Evolutionary conservation across 176 grass and related monocot genomes (phyloP).

Genomic region (Elaeis guineensis): DNA sequence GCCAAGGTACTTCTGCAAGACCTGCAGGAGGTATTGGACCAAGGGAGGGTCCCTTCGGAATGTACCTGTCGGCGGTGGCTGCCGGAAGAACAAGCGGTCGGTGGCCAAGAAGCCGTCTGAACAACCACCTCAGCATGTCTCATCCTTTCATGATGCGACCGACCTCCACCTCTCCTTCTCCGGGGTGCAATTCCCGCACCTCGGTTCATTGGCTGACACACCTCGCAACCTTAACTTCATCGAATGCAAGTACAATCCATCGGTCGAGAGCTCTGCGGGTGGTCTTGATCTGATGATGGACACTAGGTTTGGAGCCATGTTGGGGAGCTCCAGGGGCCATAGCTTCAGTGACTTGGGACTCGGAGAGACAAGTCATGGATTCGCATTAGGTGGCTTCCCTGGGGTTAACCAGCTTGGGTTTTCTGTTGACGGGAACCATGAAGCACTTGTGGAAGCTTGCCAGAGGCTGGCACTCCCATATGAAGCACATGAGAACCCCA

Average conservation of each 20-base stretch:
- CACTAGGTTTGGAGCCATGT: not conserved
- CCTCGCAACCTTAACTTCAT: not conserved
- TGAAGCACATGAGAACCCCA: constrained; percentile 11
- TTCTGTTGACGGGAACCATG: not conserved
- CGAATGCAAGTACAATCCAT: constrained; percentile 3
- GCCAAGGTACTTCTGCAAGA: constrained; percentile 98
- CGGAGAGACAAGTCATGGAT: not conserved
- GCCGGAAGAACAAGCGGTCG: constrained; percentile 90
- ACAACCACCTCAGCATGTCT: not conserved
- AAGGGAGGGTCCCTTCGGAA: constrained; percentile 89
- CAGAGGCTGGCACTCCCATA: constrained; percentile 24
- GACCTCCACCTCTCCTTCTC: constrained; percentile 57
- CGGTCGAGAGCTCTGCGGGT: not conserved
- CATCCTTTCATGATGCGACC: constrained; percentile 3
- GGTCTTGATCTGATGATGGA: not conserved
- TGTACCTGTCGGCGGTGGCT: constrained; percentile 78
- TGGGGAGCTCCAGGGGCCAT: not conserved
- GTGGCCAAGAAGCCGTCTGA: constrained; percentile 35
- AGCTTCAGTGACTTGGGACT: constrained; percentile 1
- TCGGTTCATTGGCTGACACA: not conserved
- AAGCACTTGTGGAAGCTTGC: constrained; percentile 6
- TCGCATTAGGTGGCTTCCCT: constrained; percentile 12
- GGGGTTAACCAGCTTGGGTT: not conserved
- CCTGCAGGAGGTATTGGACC: constrained; percentile 92
- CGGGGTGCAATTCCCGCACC: not conserved